Evolutionary conservation across 2,329 filamentous ascomycete species (phyloP).

Genomic region (Elsinoe perseae): DNA sequence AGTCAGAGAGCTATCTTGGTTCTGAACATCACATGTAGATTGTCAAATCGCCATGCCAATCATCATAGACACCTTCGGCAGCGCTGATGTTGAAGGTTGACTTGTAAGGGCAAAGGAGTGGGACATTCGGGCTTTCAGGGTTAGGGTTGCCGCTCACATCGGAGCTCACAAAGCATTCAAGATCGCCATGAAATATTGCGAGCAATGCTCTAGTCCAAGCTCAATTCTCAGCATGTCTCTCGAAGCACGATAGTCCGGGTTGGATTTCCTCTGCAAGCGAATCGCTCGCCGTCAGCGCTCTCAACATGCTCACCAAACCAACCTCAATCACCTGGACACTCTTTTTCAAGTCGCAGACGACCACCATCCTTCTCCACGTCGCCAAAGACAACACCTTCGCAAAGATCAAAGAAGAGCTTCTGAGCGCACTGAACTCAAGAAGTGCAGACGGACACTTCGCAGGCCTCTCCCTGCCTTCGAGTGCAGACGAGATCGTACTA

Average conservation of each 20-base stretch:
- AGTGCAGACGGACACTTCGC: conserved; percentile 30
- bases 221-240: not conserved
- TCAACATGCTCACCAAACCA: conserved; percentile 21
- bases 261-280: too few relatives aligned
- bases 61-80: too few relatives aligned
- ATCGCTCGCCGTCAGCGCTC: not conserved
- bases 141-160: not conserved
- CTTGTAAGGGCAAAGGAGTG: not conserved
- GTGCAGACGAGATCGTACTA: conserved; percentile 34
- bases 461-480: conserved; percentile 32
- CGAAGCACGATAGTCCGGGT: not conserved
- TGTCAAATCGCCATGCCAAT: too few relatives aligned
- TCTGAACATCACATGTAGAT: too few relatives aligned
- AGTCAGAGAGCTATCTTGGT: not conserved
- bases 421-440: conserved; percentile 36
- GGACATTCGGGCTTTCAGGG: not conserved
- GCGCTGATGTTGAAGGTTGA: not conserved
- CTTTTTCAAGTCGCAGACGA: conserved; percentile 40
- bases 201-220: not conserved
- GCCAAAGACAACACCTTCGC: conserved; percentile 36
- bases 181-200: not conserved
- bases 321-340: conserved; percentile 34
- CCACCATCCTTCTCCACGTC: conserved; percentile 41
- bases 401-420: conserved; percentile 36
- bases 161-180: too few relatives aligned